Percentiles rank a stretch among this genome's conserved stretches.
Evolutionary conservation across 495 filamentous ascomycete species (phyloP).

Genomic region (Neurospora sp.): DNA sequence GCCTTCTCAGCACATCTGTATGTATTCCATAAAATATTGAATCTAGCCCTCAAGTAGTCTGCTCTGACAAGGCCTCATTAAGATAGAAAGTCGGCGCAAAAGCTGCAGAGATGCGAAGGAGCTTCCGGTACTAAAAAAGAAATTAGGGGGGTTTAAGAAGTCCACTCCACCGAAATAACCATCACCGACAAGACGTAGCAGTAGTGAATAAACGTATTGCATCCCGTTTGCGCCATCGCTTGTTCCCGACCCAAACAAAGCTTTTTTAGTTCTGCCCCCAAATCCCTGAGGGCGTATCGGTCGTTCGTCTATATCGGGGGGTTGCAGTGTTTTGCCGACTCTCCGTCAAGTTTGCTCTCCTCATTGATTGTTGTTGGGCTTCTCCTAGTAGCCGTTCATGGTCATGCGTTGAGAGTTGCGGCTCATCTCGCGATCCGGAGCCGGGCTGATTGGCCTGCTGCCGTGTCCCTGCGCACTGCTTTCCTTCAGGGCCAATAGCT

Average conservation of each 20-base stretch:
- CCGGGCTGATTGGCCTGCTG: conserved; percentile 87
- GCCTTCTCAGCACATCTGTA: neutral
- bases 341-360: conserved; percentile 7
- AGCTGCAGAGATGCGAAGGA: neutral
- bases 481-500: conserved; percentile 94
- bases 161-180: neutral
- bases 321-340: conserved; percentile 1
- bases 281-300: neutral
- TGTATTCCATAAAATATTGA: neutral
- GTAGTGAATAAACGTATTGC: neutral
- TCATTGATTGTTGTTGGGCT: conserved; percentile 4
- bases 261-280: neutral
- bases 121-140: neutral
- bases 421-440: conserved; percentile 91
- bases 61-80: neutral
- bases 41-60: neutral
- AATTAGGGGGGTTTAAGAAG: neutral
- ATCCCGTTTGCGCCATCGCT: neutral
- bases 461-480: conserved; percentile 80
- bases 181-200: neutral
- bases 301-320: neutral
- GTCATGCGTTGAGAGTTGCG: conserved; percentile 91
- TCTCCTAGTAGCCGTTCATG: conserved; percentile 86
- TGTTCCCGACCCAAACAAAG: neutral
- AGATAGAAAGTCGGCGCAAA: neutral